phyloP scores from a whole-genome alignment of 768 basidiomycete genomes.

The Holtermannia corniformis region DNA sequence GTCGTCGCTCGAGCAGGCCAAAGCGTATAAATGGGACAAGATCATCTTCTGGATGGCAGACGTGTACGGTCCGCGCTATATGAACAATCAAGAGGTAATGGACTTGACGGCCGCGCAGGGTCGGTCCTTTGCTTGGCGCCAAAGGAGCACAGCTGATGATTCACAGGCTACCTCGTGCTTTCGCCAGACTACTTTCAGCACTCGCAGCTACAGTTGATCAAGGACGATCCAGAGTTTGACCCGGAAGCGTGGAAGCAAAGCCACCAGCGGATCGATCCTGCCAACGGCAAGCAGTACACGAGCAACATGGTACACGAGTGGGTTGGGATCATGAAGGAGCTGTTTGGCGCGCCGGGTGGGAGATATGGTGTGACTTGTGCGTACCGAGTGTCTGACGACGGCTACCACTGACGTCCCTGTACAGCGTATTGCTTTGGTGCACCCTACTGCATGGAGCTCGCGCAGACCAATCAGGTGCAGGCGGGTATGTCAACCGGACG shows the following conservation, averaged over 20 bases:
- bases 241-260: slow-evolving; percentile 43
- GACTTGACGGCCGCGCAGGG: slow-evolving; percentile 58
- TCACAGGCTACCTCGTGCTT: slow-evolving; percentile 51
- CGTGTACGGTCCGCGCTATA: slow-evolving; percentile 53
- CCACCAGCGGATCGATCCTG: slow-evolving; percentile 6
- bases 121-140: slow-evolving; percentile 25
- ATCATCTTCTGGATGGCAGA: slow-evolving; percentile 55
- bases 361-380: slow-evolving; percentile 10
- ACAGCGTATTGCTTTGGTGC: slow-evolving; percentile 34
- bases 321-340: slow-evolving; percentile 49
- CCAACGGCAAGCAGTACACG: slow-evolving; percentile 42
- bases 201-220: slow-evolving; percentile 47
- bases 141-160: not conserved
- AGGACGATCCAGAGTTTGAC: slow-evolving; percentile 43
- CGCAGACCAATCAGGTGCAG: slow-evolving; percentile 10
- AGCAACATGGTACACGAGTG: slow-evolving; percentile 47
- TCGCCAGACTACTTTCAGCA: slow-evolving; percentile 60
- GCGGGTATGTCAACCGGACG: slow-evolving; percentile 4
- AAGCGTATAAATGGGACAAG: slow-evolving; percentile 38
- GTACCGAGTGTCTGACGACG: not conserved
- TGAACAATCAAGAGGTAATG: slow-evolving; percentile 54
- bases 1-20: slow-evolving; percentile 1
- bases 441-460: slow-evolving; percentile 24
- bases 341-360: slow-evolving; percentile 44
- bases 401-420: not conserved